A percentile compares a stretch with the other conserved stretches of the same genome.
Conservation (phyloP, 768 basidiomycete genomes). For the Collybiopsis confluens region DNA sequence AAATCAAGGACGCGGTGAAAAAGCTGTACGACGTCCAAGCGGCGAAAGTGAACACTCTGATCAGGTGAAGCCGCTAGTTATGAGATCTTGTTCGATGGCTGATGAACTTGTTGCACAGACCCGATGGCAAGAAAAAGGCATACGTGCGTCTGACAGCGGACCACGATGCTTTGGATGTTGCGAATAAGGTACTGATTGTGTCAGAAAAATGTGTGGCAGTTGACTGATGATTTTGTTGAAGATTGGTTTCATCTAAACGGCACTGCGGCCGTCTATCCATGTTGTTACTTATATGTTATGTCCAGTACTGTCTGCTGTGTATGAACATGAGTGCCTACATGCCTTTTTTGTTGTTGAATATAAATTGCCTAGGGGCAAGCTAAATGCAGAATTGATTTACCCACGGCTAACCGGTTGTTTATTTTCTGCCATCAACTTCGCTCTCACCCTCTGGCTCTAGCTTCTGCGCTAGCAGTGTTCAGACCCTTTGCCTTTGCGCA, state of each 20-base stretch:
- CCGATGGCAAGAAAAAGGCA: slow-evolving; percentile 99
- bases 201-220: background rate
- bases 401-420: too few species aligned
- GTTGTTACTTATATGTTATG: background rate
- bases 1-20: slow-evolving; percentile 99
- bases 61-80: slow-evolving; percentile 57
- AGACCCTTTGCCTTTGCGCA: background rate
- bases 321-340: background rate
- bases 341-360: background rate
- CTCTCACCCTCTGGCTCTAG: too few species aligned
- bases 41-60: slow-evolving; percentile 96
- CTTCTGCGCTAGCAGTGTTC: background rate
- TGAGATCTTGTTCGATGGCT: background rate
- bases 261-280: background rate
- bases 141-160: slow-evolving; percentile 95
- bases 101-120: slow-evolving; percentile 41
- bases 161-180: slow-evolving; percentile 94
- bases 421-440: too few species aligned
- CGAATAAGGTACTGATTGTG: slow-evolving; percentile 73
- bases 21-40: slow-evolving; percentile 98
- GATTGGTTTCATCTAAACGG: slow-evolving; percentile 91
- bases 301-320: background rate
- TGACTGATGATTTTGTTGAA: slow-evolving; percentile 22
- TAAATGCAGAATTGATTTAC: too few species aligned
- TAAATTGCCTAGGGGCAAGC: too few species aligned